Percentiles rank a stretch among this genome's conserved stretches.
Evolutionary conservation across 352 stramenopile species (phyloP).

Genomic region (Globisporangium cylindrosporum): DNA sequence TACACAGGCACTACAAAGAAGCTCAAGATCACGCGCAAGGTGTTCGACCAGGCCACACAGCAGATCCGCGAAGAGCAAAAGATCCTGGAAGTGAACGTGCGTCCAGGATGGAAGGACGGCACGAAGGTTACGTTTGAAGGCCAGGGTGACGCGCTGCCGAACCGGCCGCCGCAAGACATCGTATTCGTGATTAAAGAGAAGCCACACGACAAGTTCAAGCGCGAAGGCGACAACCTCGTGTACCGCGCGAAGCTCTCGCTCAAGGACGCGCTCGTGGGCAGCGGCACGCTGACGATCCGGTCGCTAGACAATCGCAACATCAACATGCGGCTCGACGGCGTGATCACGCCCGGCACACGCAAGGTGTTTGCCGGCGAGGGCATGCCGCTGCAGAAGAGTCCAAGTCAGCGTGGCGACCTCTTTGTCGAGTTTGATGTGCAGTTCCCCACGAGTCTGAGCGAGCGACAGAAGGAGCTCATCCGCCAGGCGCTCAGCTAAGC

Average conservation of each 20-base stretch:
- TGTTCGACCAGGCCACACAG: conserved; percentile 67
- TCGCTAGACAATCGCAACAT: conserved; percentile 94
- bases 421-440: conserved; percentile 97
- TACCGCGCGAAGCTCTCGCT: conserved; percentile 94
- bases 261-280: conserved; percentile 93
- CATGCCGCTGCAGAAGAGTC: conserved; percentile 92
- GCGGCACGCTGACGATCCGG: conserved; percentile 88
- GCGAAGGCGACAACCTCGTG: conserved; percentile 94
- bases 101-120: conserved; percentile 96
- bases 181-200: conserved; percentile 94
- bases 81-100: conserved; percentile 94
- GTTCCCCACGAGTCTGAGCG: conserved; percentile 91
- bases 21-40: conserved; percentile 95
- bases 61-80: conserved; percentile 93
- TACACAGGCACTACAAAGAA: conserved; percentile 85
- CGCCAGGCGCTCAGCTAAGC: conserved; percentile 63
- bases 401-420: conserved; percentile 88
- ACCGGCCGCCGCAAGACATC: conserved; percentile 92
- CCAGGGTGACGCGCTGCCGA: conserved; percentile 86
- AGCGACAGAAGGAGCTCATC: conserved; percentile 67
- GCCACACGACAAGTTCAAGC: conserved; percentile 90
- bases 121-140: conserved; percentile 97
- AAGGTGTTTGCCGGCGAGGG: conserved; percentile 93
- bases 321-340: conserved; percentile 83
- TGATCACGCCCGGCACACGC: conserved; percentile 91